A percentile compares a stretch with the other conserved stretches of the same genome.
These are phyloP conservation scores for bread wheat (Triticum aestivum) DNA, from an alignment of 176 grass and related monocot genomes.

Conservation along the genomic window DNA sequence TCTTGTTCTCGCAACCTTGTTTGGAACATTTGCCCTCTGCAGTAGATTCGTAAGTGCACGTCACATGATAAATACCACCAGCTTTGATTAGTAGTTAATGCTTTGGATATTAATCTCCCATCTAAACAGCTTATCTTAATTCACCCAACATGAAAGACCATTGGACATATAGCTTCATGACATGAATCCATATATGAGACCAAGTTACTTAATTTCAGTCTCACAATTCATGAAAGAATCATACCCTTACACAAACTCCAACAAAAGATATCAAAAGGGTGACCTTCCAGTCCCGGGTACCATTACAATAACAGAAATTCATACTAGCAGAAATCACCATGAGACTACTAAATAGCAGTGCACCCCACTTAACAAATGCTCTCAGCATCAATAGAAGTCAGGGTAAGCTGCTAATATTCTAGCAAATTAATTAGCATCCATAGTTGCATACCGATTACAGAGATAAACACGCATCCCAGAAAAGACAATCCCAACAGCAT, in stretches of 20 bases:
- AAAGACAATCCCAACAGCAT: background rate
- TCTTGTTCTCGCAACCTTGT: background rate
- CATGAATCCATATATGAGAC: background rate
- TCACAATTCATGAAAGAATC: background rate
- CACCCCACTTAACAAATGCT: background rate
- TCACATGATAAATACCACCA: background rate
- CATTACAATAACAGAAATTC: background rate
- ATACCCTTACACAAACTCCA: background rate
- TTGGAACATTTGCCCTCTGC: background rate
- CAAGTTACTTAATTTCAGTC: background rate
- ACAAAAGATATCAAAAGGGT: background rate
- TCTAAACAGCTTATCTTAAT: background rate
- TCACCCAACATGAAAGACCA: background rate
- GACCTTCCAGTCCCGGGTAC: background rate
- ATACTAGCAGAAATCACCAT: background rate
- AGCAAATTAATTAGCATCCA: background rate
- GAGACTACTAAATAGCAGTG: background rate
- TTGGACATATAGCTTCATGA: background rate
- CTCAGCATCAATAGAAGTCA: background rate
- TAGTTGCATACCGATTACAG: background rate
- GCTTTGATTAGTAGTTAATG: background rate
- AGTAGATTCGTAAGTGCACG: background rate
- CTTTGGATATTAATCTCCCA: background rate
- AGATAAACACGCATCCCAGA: no score
- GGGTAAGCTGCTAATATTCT: background rate